Conservation (phyloP, 768 basidiomycete species). For the Sarcomyxa edulis region DNA sequence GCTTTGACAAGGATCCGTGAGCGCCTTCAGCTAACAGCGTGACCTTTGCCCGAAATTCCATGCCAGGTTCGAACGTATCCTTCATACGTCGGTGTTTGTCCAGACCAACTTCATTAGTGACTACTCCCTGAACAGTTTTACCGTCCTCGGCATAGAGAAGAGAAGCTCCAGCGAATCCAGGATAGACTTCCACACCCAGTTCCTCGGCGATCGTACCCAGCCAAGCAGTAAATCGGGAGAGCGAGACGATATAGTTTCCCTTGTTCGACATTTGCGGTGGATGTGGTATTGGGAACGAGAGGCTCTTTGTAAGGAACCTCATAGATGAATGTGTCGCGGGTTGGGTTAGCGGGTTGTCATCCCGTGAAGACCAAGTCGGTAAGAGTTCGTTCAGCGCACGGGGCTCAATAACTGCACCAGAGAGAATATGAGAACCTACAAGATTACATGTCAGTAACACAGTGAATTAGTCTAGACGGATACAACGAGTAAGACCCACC, state of each 20-base stretch:
- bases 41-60: conserved; percentile 91
- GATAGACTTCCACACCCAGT: conserved; percentile 90
- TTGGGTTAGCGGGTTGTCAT: conserved; percentile 75
- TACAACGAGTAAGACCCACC: conserved; percentile 44
- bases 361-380: conserved; percentile 67
- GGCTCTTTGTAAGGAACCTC: conserved; percentile 73
- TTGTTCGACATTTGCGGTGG: conserved; percentile 96
- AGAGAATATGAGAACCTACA: conserved; percentile 88
- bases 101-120: conserved; percentile 93
- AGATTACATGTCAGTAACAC: not conserved
- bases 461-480: not conserved
- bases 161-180: conserved; percentile 91
- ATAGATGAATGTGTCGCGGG: conserved; percentile 75
- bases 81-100: conserved; percentile 73
- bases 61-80: conserved; percentile 89
- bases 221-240: conserved; percentile 89
- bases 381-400: conserved; percentile 86
- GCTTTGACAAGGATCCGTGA: conserved; percentile 86
- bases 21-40: conserved; percentile 94
- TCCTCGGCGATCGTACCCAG: conserved; percentile 80
- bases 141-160: conserved; percentile 67
- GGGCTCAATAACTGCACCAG: conserved; percentile 93
- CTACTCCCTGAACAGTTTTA: conserved; percentile 65
- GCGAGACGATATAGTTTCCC: conserved; percentile 88
- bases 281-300: conserved; percentile 81